A percentile compares a stretch with the other conserved stretches of the same genome.
Conservation (phyloP, 352 stramenopile genomes). For the Proteromonas lacertae region DNA sequence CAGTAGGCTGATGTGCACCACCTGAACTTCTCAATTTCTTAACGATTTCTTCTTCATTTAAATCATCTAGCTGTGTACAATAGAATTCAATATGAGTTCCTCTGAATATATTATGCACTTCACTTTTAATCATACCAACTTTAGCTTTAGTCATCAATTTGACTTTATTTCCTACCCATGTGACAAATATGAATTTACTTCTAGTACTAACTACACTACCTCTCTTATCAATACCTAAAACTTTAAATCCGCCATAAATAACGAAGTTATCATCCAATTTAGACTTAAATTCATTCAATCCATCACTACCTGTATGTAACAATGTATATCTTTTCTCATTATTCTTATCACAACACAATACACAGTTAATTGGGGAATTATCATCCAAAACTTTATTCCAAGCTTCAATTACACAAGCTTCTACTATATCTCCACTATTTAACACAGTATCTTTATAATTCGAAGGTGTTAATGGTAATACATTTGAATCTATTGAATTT, state of each 20-base stretch:
- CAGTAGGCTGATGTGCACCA: conserved; percentile 4
- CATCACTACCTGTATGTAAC: background rate
- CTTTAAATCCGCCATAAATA: conserved; percentile 3
- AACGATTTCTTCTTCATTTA: conserved; percentile 3
- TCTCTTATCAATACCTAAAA: conserved; percentile 4
- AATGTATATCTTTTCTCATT: background rate
- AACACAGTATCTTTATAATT: too few species aligned
- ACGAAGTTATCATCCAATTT: background rate
- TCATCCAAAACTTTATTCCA: too few species aligned
- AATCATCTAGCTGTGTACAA: background rate
- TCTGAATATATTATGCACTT: background rate
- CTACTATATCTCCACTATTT: too few species aligned
- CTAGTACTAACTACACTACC: background rate
- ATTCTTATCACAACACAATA: background rate
- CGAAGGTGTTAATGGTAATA: too few species aligned
- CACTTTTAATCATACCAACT: background rate
- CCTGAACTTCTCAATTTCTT: conserved; percentile 2
- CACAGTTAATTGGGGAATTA: background rate
- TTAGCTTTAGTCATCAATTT: background rate
- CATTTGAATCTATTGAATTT: too few species aligned
- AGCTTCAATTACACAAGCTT: too few species aligned
- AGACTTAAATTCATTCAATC: background rate
- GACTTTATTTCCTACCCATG: background rate
- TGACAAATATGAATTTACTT: conserved; percentile 3
- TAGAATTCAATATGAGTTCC: conserved; percentile 1